phyloP scores from a whole-genome alignment of 306 rosid genomes.

The Medicago truncatula region MtrunA17r5.0-ANR NC_053046.1:16300001-16300500 shows the following conservation, averaged over 20 bases:
- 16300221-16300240: not conserved
- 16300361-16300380: conserved; percentile 67
- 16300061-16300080: too few species aligned
- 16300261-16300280: not conserved
- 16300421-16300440: conserved; percentile 3
- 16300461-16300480: conserved; percentile 50
- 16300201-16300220: conserved; percentile 4
- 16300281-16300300: conserved; percentile 70
- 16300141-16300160: conserved; percentile 7
- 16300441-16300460: conserved; percentile 13
- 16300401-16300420: conserved; percentile 35
- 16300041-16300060: too few species aligned
- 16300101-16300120: not conserved
- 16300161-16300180: not conserved
- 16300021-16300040: too few species aligned
- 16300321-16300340: conserved; percentile 61
- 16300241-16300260: conserved; percentile 25
- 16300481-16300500: conserved; percentile 55
- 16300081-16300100: not conserved
- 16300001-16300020: too few species aligned
- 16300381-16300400: conserved; percentile 88
- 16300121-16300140: not conserved
- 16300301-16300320: conserved; percentile 53
- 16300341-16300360: conserved; percentile 64
- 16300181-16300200: conserved; percentile 20